These are phyloP conservation scores for Spiromastix sp. DNA, from an alignment of 2,329 filamentous ascomycete genomes.

Conservation along the genomic window DNA sequence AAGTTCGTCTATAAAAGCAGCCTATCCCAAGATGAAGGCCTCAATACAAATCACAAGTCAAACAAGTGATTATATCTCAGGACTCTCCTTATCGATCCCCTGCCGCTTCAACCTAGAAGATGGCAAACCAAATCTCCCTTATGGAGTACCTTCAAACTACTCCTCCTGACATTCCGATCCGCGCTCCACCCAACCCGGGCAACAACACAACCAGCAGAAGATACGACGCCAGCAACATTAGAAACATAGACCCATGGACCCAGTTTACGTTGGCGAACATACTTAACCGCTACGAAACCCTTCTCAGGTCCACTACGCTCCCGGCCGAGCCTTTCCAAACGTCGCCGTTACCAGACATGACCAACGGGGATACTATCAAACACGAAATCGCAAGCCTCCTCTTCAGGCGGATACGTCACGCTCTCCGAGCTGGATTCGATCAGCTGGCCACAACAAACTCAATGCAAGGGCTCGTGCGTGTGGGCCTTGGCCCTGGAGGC, in stretches of 20 bases:
- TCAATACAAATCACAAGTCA: too few relatives aligned
- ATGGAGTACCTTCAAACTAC: background rate
- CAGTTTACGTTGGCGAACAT: background rate
- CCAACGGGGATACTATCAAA: background rate
- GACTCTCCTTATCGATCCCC: too few relatives aligned
- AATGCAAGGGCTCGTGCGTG: background rate
- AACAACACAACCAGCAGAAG: background rate
- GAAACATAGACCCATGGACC: background rate
- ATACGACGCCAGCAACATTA: background rate
- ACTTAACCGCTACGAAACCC: background rate
- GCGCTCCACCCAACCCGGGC: background rate
- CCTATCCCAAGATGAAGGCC: too few relatives aligned
- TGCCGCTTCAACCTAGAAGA: too few relatives aligned
- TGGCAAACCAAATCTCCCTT: background rate
- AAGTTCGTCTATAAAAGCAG: too few relatives aligned
- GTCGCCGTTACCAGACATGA: background rate
- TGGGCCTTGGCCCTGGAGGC: slow-evolving; percentile 1
- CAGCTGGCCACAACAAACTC: background rate
- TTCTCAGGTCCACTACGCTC: background rate
- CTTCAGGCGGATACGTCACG: slow-evolving; percentile 1
- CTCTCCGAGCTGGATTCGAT: slow-evolving; percentile 1
- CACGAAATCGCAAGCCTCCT: background rate
- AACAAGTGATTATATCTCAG: too few relatives aligned
- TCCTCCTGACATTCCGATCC: background rate
- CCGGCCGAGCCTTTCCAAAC: background rate